Base-by-base conservation (phyloP, 202 grass and related monocot species). In the Musa balbisiana region DNA sequence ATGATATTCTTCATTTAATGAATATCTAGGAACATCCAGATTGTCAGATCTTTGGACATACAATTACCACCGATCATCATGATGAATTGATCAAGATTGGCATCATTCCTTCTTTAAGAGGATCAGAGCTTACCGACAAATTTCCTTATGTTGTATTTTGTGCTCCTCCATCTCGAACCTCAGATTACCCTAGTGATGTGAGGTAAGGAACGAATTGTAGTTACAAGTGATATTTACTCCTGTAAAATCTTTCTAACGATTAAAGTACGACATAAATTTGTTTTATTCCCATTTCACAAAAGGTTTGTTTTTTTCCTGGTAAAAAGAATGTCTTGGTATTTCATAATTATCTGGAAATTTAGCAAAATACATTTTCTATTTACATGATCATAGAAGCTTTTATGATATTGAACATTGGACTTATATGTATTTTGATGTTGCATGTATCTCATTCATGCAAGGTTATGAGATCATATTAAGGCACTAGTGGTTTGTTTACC, bases 131-230 rank as follows among this genome's bases (percentile, higher is more conserved):
- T 70, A 53, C 67, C 71, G 65, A 82, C 55, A 91, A 93, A 71
- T 82, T 93, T 67, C 79, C 94, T 51, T 88, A 89, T 75, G 85
- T 93, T 51, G 89, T 97, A 83, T 93, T 97, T 79, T 97, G 94
- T 82, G 88, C 94, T 84, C 90, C 94, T 55, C 94, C 94, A 51
- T 91, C 78, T 85, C 88, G 63, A 54, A 83, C 86, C 11, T 83
- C 87, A 79, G 94, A 97, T 83, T 97, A 97, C 66, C 74, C 85
- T 76, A 79, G 77, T 21, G 91, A 93, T 87, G 69, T 89, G 29
- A 83, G 88, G 90, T 97, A 93, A 76, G 53, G 10, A 23, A 14
- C 12, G 2, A 25, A 25, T 9, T 54, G 4, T 55, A 29, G 15
- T 56, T 74, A 56, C 17, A 55, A 14, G 12, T 16, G 11, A 55